Evolutionary conservation across 2,329 filamentous ascomycete genomes (phyloP).

Genomic region (Arachnomyces sp.): DNA sequence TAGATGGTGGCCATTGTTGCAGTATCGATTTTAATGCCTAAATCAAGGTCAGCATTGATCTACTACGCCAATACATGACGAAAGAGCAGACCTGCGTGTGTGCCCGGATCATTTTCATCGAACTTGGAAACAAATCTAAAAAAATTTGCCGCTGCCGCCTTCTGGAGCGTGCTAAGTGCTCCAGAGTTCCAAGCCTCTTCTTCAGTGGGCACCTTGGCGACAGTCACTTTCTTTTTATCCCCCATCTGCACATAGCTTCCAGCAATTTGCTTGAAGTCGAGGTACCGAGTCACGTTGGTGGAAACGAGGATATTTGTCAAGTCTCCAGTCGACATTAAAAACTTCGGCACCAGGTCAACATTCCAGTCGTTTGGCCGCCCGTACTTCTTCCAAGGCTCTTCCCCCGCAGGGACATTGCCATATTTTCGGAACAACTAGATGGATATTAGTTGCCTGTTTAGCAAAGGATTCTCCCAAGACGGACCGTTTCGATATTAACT

Average conservation of each 20-base stretch:
- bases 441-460: conserved; percentile 23
- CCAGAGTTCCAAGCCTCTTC: conserved; percentile 83
- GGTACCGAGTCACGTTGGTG: conserved; percentile 80
- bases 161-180: conserved; percentile 96
- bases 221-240: conserved; percentile 69
- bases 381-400: conserved; percentile 97
- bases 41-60: conserved; percentile 13
- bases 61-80: background rate
- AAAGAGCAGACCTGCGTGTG: conserved; percentile 71
- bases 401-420: conserved; percentile 66
- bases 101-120: conserved; percentile 68
- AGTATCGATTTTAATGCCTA: conserved; percentile 69
- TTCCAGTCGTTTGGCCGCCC: conserved; percentile 97
- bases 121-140: conserved; percentile 91
- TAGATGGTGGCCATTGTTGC: conserved; percentile 98
- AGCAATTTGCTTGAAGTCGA: conserved; percentile 89
- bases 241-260: conserved; percentile 96
- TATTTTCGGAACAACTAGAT: conserved; percentile 93
- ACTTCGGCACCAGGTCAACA: conserved; percentile 96
- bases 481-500: conserved; percentile 88
- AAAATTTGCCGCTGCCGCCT: conserved; percentile 93
- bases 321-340: conserved; percentile 97
- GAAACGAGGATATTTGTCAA: conserved; percentile 97
- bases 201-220: conserved; percentile 94
- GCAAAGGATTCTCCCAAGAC: conserved; percentile 16